Conservation (phyloP, 306 rosid species). For the Quercus engelmannii region DNA sequence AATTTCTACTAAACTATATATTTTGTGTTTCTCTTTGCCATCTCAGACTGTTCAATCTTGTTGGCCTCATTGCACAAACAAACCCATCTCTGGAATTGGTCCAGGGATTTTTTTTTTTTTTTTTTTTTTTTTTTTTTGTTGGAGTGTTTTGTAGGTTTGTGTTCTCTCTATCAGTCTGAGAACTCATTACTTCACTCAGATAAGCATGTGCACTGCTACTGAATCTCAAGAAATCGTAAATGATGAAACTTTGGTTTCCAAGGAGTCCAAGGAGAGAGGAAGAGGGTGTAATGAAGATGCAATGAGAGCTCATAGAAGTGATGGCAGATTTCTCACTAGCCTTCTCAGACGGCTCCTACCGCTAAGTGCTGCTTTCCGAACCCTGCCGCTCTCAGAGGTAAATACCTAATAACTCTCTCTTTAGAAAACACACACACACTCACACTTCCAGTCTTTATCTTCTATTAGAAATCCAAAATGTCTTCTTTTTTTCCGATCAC, state of each 20-base stretch:
- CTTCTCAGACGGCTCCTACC: slow-evolving; percentile 37
- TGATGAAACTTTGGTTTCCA: slow-evolving; percentile 38
- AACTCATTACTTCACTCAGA: slow-evolving; percentile 16
- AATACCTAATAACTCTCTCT: background rate
- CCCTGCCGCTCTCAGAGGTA: slow-evolving; percentile 66
- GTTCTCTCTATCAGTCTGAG: background rate
- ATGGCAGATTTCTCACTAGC: slow-evolving; percentile 26
- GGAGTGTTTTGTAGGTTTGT: slow-evolving; percentile 1
- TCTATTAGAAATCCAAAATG: background rate
- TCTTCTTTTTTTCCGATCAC: background rate
- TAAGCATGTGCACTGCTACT: slow-evolving; percentile 64
- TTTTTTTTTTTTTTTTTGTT: background rate
- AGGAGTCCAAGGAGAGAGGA: slow-evolving; percentile 6
- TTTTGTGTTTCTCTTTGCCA: background rate
- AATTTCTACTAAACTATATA: background rate
- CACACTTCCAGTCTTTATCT: background rate
- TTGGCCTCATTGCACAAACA: slow-evolving; percentile 4
- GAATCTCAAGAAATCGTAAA: slow-evolving; percentile 70
- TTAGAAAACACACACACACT: background rate
- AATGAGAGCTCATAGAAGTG: slow-evolving; percentile 31
- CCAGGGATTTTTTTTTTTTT: background rate
- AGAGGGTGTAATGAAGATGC: slow-evolving; percentile 34
- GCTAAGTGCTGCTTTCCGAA: slow-evolving; percentile 28
- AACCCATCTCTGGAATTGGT: slow-evolving; percentile 28
- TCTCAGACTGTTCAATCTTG: slow-evolving; percentile 9